Conservation (phyloP, 257 asterid species). For the Ehretia macrophylla region DNA sequence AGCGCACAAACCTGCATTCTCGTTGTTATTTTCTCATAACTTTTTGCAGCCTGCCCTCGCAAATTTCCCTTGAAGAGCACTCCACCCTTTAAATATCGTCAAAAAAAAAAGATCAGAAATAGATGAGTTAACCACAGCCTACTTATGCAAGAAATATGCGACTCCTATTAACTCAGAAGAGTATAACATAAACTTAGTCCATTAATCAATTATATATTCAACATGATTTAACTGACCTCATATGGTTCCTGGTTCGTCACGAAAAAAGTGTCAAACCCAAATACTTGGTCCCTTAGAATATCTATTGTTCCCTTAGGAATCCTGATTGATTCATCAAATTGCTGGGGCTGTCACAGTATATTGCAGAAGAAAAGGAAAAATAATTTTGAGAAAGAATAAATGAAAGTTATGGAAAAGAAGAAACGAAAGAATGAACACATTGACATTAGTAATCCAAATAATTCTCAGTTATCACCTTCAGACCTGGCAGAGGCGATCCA, state of each 20-base stretch:
- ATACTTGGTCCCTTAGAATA: slow-evolving; percentile 78
- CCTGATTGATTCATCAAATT: slow-evolving; percentile 68
- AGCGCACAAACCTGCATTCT: slow-evolving; percentile 70
- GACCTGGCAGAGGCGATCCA: slow-evolving; percentile 97
- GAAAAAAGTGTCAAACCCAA: slow-evolving; percentile 93
- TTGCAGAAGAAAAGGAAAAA: slow-evolving; percentile 15
- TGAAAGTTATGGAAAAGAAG: slow-evolving; percentile 1
- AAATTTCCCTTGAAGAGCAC: slow-evolving; percentile 87
- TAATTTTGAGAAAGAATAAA: slow-evolving; percentile 10
- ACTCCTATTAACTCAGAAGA: neutral
- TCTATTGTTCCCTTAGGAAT: slow-evolving; percentile 85
- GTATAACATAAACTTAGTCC: no score
- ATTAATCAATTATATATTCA: no score
- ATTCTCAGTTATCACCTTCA: slow-evolving; percentile 91
- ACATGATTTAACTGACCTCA: slow-evolving; percentile 89
- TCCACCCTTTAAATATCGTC: slow-evolving; percentile 74
- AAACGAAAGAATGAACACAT: slow-evolving; percentile 1
- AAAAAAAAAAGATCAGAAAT: neutral
- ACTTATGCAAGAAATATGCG: neutral
- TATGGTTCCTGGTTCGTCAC: slow-evolving; percentile 97
- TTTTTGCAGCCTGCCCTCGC: slow-evolving; percentile 78
- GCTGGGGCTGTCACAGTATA: slow-evolving; percentile 48
- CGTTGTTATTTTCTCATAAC: slow-evolving; percentile 71
- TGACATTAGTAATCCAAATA: slow-evolving; percentile 21
- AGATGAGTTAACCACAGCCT: neutral